phyloP scores from a whole-genome alignment of 768 basidiomycete genomes.

The Lenzites betulinus region DNA sequence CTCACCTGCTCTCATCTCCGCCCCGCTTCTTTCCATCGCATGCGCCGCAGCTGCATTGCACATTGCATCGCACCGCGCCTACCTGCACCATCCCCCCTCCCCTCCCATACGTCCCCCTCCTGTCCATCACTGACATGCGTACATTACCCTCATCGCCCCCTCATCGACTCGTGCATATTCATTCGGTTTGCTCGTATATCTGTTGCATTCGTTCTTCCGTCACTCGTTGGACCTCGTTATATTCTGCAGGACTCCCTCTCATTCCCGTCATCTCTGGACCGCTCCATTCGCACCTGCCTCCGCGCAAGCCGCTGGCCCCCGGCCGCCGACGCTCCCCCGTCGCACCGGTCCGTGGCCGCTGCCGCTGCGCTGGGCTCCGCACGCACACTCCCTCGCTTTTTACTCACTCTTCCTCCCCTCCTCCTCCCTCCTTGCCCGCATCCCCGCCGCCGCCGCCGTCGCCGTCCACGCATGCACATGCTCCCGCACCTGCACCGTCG shows the following conservation, averaged over 20 bases:
- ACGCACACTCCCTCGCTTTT: constrained; percentile 11
- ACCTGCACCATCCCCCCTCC: not conserved
- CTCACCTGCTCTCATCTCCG: constrained; percentile 21
- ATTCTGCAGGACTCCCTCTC: constrained; percentile 7
- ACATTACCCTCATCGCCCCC: constrained; percentile 1
- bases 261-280: not conserved
- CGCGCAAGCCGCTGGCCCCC: constrained; percentile 4
- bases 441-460: constrained; percentile 20
- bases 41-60: constrained; percentile 8
- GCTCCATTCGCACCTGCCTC: constrained; percentile 1
- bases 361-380: constrained; percentile 6
- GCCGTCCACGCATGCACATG: constrained; percentile 17
- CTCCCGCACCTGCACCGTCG: not conserved
- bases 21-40: not conserved
- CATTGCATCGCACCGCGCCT: constrained; percentile 3
- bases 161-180: constrained; percentile 5
- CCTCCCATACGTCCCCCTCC: not conserved
- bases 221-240: constrained; percentile 17
- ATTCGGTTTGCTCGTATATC: constrained; percentile 11
- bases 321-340: not conserved
- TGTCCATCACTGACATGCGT: not conserved
- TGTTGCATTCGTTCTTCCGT: constrained; percentile 17
- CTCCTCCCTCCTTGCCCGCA: constrained; percentile 8
- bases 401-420: constrained; percentile 12
- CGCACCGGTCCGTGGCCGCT: not conserved